These are phyloP conservation scores for Diplotaxis tenuifolia DNA, from an alignment of 345 rosid genomes.

Conservation along the genomic window DNA sequence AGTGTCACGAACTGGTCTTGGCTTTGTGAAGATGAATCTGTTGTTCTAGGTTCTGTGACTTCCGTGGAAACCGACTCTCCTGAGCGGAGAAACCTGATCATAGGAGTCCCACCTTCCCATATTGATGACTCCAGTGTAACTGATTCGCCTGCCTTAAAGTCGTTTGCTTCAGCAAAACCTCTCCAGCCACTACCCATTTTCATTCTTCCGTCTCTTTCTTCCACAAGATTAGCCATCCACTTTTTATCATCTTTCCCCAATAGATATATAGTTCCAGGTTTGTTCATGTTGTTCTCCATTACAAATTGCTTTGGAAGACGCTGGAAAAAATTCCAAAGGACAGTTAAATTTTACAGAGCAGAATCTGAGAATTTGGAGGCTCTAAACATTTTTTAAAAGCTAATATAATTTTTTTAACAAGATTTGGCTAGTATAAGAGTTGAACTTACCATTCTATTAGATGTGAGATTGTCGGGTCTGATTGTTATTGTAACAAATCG, in stretches of 20 bases:
- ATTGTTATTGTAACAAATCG: conserved; percentile 6
- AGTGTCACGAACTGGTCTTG: neutral
- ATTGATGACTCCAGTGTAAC: neutral
- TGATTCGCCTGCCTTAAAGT: conserved; percentile 3
- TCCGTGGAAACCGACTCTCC: neutral
- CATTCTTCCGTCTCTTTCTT: neutral
- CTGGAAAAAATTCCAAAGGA: neutral
- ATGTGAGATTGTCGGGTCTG: conserved; percentile 4
- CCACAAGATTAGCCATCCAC: neutral
- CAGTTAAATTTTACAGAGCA: too few relatives aligned
- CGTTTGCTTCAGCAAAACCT: conserved; percentile 9
- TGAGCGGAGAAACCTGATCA: neutral
- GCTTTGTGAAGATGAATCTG: neutral
- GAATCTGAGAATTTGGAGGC: too few relatives aligned
- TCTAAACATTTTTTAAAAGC: too few relatives aligned
- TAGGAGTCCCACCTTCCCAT: conserved; percentile 3
- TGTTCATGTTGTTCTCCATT: neutral
- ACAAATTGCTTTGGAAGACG: conserved; percentile 7
- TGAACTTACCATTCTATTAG: neutral
- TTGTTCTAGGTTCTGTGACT: neutral
- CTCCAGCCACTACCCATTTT: neutral
- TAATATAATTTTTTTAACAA: too few relatives aligned
- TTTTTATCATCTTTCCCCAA: conserved; percentile 17
- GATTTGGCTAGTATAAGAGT: too few relatives aligned
- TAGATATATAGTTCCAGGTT: conserved; percentile 12